Percentiles rank a stretch among this genome's conserved stretches.
phyloP scores from a whole-genome alignment of 1,284 basidiomycete genomes.

The Mycosarcoma maydis region DNA sequence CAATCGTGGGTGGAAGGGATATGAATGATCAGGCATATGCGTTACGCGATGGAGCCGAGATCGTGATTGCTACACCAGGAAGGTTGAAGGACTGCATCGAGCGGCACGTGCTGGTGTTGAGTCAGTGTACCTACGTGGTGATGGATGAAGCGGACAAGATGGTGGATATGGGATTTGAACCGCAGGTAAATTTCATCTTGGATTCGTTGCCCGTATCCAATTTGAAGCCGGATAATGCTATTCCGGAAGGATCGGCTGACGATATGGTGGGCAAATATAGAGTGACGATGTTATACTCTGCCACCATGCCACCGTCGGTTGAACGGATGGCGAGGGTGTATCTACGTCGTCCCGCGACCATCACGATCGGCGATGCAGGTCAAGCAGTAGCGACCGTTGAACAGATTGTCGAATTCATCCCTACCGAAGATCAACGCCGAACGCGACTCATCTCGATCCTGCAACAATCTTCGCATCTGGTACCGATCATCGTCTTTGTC shows the following conservation, averaged over 20 bases:
- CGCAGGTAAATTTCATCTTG: conserved; percentile 91
- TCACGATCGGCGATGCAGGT: conserved; percentile 97
- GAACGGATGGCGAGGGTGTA: conserved; percentile 94
- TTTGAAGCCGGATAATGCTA: conserved; percentile 78
- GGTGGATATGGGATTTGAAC: conserved; percentile 97
- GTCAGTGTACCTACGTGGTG: conserved; percentile 95
- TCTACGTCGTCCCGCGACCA: conserved; percentile 87
- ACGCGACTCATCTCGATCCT: conserved; percentile 88
- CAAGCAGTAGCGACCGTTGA: conserved; percentile 98
- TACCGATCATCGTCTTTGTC: conserved; percentile 98
- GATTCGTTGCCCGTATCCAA: conserved; percentile 87
- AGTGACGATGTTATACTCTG: conserved; percentile 83
- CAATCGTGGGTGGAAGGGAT: conserved; percentile 93
- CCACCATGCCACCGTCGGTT: conserved; percentile 96
- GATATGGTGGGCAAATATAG: conserved; percentile 50
- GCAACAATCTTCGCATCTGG: conserved; percentile 77
- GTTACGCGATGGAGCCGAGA: conserved; percentile 92
- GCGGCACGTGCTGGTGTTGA: conserved; percentile 90
- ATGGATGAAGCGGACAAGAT: conserved; percentile 99
- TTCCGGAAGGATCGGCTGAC: conserved; percentile 62
- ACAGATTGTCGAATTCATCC: conserved; percentile 92
- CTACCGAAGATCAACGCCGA: conserved; percentile 93
- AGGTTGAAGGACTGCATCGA: conserved; percentile 97
- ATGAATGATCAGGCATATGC: conserved; percentile 97
- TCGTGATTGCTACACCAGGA: conserved; percentile 97